Evolutionary conservation across 2,329 filamentous ascomycete genomes (phyloP).

Genomic region (Paraconiothyrium brasiliense): DNA sequence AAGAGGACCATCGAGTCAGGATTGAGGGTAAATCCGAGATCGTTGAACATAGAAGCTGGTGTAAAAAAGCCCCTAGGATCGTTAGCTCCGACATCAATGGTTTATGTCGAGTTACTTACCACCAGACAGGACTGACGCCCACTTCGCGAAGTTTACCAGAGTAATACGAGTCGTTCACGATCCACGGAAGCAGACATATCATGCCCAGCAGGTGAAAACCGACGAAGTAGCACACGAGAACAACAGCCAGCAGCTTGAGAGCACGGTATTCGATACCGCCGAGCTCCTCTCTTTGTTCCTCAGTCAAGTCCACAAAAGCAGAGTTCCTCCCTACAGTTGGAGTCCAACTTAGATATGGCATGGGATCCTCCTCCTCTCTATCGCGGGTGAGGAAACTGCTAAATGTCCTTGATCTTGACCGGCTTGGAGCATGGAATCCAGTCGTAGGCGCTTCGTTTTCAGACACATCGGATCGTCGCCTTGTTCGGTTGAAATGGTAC

Average conservation of each 20-base stretch:
- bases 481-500: slow-evolving; percentile 26
- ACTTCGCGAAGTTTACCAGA: slow-evolving; percentile 65
- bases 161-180: slow-evolving; percentile 70
- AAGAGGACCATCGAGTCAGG: slow-evolving; percentile 95
- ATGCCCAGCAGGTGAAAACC: slow-evolving; percentile 83
- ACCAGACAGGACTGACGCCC: slow-evolving; percentile 79
- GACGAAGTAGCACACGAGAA: slow-evolving; percentile 82
- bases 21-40: slow-evolving; percentile 92
- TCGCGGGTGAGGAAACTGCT: slow-evolving; percentile 67
- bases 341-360: slow-evolving; percentile 93
- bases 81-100: slow-evolving; percentile 14
- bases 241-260: slow-evolving; percentile 81
- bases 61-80: slow-evolving; percentile 77
- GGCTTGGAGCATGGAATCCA: slow-evolving; percentile 34
- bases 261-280: slow-evolving; percentile 97
- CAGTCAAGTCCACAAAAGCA: slow-evolving; percentile 84
- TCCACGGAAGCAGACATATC: slow-evolving; percentile 81
- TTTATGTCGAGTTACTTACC: slow-evolving; percentile 55
- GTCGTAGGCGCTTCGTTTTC: slow-evolving; percentile 20
- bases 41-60: slow-evolving; percentile 87
- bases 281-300: slow-evolving; percentile 92
- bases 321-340: slow-evolving; percentile 94
- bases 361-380: slow-evolving; percentile 63
- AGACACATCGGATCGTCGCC: slow-evolving; percentile 18
- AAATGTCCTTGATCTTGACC: slow-evolving; percentile 61